Conservation (phyloP, 2,329 filamentous ascomycete species). For the Ophiostoma novo-ulmi region DNA sequence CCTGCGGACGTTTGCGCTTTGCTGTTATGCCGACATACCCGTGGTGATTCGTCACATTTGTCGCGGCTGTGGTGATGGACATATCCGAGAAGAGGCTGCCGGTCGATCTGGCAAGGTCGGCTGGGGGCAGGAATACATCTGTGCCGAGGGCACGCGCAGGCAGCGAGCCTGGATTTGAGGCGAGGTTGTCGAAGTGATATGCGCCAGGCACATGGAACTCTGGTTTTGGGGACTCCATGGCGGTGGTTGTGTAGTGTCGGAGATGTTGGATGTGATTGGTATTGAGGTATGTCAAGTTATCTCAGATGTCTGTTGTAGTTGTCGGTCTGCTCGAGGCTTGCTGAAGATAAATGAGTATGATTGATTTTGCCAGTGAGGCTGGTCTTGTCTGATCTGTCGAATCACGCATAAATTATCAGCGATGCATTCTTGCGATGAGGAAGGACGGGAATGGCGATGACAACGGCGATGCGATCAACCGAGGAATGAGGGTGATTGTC, state of each 20-base stretch:
- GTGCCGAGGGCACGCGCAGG: slow-evolving; percentile 32
- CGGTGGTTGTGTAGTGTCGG: not conserved
- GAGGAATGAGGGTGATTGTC: not conserved
- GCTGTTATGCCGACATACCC: slow-evolving; percentile 29
- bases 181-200: slow-evolving; percentile 32
- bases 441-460: not conserved
- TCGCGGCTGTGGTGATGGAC: slow-evolving; percentile 28
- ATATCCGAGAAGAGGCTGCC: slow-evolving; percentile 39
- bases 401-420: not conserved
- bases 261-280: not conserved
- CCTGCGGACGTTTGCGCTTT: slow-evolving; percentile 44
- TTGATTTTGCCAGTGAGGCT: not conserved
- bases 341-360: not conserved
- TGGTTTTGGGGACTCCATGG: slow-evolving; percentile 28
- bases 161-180: slow-evolving; percentile 7
- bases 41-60: not conserved
- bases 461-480: not conserved
- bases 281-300: not conserved
- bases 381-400: not conserved
- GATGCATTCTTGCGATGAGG: slow-evolving; percentile 8
- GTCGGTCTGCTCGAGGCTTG: not conserved
- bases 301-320: too few relatives aligned
- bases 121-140: slow-evolving; percentile 35
- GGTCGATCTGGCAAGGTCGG: slow-evolving; percentile 36
- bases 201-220: slow-evolving; percentile 35